phyloP scores from a whole-genome alignment of 805 yeast genomes.

The Wickerhamiella spandovensis region DNA sequence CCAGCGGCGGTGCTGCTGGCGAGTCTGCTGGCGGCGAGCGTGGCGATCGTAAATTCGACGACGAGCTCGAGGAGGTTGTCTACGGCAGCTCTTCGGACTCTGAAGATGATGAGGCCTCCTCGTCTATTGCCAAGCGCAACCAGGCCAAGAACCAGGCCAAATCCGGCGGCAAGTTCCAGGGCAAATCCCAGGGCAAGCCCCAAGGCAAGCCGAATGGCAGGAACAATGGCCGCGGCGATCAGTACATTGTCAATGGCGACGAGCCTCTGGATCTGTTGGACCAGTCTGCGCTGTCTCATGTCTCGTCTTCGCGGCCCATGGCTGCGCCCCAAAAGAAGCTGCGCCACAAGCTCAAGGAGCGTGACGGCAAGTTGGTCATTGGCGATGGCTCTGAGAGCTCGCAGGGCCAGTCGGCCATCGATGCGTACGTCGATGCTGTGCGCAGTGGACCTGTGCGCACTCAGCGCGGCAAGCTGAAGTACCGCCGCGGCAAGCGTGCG shows the following conservation, averaged over 20 bases:
- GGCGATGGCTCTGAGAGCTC: conserved; percentile 31
- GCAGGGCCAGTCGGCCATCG: conserved; percentile 42
- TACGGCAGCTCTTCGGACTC: conserved; percentile 59
- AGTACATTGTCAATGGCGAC: conserved; percentile 56
- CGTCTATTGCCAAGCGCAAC: neutral
- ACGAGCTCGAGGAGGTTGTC: conserved; percentile 87
- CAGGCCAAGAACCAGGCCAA: neutral
- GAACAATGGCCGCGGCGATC: conserved; percentile 30
- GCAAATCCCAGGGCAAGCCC: neutral
- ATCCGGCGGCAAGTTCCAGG: neutral
- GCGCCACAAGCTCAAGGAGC: conserved; percentile 25
- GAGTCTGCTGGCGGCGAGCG: conserved; percentile 24
- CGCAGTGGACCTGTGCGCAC: conserved; percentile 89
- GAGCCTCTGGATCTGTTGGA: conserved; percentile 82
- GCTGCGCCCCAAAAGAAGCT: conserved; percentile 25
- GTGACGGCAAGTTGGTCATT: conserved; percentile 60
- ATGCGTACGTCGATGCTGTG: conserved; percentile 90
- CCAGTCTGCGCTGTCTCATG: conserved; percentile 68
- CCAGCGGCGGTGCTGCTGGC: conserved; percentile 25
- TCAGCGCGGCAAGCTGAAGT: conserved; percentile 81
- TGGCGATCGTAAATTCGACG: conserved; percentile 39
- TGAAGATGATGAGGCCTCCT: conserved; percentile 28
- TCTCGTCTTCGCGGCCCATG: conserved; percentile 77
- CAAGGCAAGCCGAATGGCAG: conserved; percentile 17
- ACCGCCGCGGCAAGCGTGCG: conserved; percentile 48